Percentiles rank a stretch among this genome's conserved stretches.
Conservation (phyloP, 2,329 filamentous ascomycete species). For the Colletotrichum karsti region DNA sequence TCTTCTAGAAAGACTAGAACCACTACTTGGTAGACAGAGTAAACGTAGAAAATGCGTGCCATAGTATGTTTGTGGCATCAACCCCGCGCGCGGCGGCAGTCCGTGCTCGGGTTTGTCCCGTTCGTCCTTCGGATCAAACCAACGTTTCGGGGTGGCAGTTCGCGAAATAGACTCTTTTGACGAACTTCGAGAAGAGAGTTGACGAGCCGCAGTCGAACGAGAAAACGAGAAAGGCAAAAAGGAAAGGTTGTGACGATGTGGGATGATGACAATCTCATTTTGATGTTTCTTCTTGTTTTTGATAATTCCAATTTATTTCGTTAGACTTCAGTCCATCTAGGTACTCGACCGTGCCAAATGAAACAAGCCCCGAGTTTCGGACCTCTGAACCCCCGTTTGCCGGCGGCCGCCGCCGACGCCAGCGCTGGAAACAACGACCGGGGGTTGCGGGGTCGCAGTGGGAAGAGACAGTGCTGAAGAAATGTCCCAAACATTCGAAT, state of each 20-base stretch:
- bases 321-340: neutral
- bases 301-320: neutral
- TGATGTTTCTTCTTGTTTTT: neutral
- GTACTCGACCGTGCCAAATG: slow-evolving; percentile 4
- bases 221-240: neutral
- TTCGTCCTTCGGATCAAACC: slow-evolving; percentile 1
- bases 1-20: slow-evolving; percentile 5
- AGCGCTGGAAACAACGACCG: neutral
- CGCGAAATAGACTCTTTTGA: neutral
- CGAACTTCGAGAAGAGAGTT: neutral
- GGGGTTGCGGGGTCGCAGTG: neutral
- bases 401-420: neutral
- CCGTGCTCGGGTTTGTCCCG: neutral
- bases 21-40: neutral
- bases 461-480: neutral
- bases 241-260: neutral
- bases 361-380: slow-evolving; percentile 28
- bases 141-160: slow-evolving; percentile 4
- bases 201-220: neutral
- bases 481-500: neutral
- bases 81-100: neutral
- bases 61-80: neutral
- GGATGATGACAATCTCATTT: neutral
- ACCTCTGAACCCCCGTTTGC: neutral
- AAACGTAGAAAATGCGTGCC: too few relatives aligned